Base-by-base conservation (phyloP, 2,329 filamentous ascomycete genomes). In the Aaosphaeria pasadenensis region DNA sequence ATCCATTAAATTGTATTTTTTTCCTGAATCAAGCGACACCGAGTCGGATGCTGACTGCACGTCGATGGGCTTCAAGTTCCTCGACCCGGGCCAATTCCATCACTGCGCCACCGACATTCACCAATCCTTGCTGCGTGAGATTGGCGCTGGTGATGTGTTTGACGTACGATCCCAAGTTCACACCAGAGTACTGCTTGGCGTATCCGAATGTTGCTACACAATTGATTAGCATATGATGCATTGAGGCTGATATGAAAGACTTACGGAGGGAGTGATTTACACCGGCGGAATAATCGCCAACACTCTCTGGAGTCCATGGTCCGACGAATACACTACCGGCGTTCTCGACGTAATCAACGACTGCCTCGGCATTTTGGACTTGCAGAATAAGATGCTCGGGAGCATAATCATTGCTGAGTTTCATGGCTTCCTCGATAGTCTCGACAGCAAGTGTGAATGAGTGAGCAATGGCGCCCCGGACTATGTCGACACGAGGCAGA, bases 111-210 rank as follows among this genome's bases (percentile, higher is more conserved):
- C 92, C 90, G 2, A 99, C 88, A 62, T 95, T 94, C 59, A 81
- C 81, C 53, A 99, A 76, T 24, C 94, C 94, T 62, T 96, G 82
- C 13, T 85, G 83, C 1, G 90, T 95, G 52, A 99, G 79, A 70
- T 95, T 89, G 0, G 91, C 90, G 74, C 89, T 94, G 35, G 94
- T 99, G 64, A 99, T 96, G 77, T 97, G 91, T 77, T 99, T 99
- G 70, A 96, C 82, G 74, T 96, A 99, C 2, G 92, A 97, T 31
- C 84, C 90, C 5, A 99, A 82, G 71, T 96, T 99, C 65, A 99
- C 94, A 45, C 94, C 94, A 5, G 91, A 96, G 76, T 99, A 99
- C 72, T 99, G 94, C 75, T 95, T 96, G 43, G 94, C 94, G 64
- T 95, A 99, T 38, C 94, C 94, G 66, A 97, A 99, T 0, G 94